phyloP scores from a whole-genome alignment of 176 grass and related monocot genomes.

The Lolium perenne region DNA sequence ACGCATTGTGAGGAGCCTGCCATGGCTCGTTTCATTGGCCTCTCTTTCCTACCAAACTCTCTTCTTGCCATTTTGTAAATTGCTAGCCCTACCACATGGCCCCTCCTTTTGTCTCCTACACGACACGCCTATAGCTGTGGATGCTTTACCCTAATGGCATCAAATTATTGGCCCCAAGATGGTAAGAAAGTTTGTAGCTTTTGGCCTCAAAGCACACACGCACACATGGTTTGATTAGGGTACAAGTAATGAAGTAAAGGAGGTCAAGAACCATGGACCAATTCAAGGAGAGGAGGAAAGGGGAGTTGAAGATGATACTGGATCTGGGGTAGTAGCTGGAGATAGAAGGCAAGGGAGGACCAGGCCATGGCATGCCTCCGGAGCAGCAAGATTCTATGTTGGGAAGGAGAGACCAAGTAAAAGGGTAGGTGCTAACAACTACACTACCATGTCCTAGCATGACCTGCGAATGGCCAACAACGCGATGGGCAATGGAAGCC shows the following conservation, averaged over 20 bases:
- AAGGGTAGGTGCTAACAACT: neutral
- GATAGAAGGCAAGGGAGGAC: constrained; percentile 15
- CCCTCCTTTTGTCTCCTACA: constrained; percentile 35
- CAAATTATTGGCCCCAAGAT: constrained; percentile 50
- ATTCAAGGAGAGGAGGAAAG: neutral
- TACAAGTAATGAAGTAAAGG: neutral
- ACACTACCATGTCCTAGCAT: neutral
- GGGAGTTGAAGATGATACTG: neutral
- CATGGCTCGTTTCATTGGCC: constrained; percentile 1
- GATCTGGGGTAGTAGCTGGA: constrained; percentile 33
- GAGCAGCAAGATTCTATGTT: constrained; percentile 43
- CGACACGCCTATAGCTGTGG: neutral
- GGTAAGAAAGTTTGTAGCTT: neutral
- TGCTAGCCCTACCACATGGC: constrained; percentile 40
- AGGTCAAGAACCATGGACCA: neutral
- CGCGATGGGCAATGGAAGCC: neutral
- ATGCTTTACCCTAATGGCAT: constrained; percentile 26
- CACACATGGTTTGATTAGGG: constrained; percentile 39
- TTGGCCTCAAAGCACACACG: constrained; percentile 35
- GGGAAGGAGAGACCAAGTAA: constrained; percentile 14
- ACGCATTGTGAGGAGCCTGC: constrained; percentile 16
- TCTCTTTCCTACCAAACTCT: constrained; percentile 48
- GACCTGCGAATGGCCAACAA: constrained; percentile 33
- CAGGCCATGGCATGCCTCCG: neutral
- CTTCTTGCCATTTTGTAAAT: constrained; percentile 9